A percentile compares a stretch with the other conserved stretches of the same genome.
Conservation (phyloP, 768 basidiomycete genomes). For the Suillus discolor region DNA sequence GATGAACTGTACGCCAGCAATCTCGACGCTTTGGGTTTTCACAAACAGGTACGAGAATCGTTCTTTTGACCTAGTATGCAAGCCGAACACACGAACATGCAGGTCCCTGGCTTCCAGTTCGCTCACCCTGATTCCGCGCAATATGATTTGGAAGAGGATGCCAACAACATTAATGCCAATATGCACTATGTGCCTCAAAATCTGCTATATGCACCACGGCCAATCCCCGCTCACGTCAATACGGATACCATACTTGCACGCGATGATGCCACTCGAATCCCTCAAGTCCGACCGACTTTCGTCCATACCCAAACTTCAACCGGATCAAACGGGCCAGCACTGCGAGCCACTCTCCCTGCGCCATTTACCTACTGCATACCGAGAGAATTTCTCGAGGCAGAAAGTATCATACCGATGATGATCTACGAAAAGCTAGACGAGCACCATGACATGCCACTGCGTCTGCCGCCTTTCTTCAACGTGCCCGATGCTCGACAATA, state of each 20-base stretch:
- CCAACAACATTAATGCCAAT: neutral
- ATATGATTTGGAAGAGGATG: neutral
- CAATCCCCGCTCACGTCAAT: neutral
- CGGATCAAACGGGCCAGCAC: neutral
- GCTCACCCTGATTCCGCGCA: neutral
- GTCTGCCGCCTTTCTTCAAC: neutral
- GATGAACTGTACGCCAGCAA: neutral
- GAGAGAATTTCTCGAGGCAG: neutral
- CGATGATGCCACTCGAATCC: neutral
- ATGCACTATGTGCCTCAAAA: neutral
- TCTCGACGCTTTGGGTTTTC: neutral
- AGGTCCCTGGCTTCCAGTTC: neutral
- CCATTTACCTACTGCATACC: slow-evolving; percentile 31
- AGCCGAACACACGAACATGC: neutral
- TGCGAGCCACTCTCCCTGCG: neutral
- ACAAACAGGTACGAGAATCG: neutral
- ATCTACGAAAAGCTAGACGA: neutral
- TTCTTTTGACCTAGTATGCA: neutral
- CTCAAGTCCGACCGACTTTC: neutral
- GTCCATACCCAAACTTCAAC: neutral
- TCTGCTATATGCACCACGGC: neutral
- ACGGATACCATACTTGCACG: neutral
- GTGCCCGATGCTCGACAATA: neutral
- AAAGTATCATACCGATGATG: neutral
- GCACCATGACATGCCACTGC: neutral